These are phyloP conservation scores for Salvia rosmarinus DNA, from an alignment of 257 asterid species.

Conservation along the genomic window DNA sequence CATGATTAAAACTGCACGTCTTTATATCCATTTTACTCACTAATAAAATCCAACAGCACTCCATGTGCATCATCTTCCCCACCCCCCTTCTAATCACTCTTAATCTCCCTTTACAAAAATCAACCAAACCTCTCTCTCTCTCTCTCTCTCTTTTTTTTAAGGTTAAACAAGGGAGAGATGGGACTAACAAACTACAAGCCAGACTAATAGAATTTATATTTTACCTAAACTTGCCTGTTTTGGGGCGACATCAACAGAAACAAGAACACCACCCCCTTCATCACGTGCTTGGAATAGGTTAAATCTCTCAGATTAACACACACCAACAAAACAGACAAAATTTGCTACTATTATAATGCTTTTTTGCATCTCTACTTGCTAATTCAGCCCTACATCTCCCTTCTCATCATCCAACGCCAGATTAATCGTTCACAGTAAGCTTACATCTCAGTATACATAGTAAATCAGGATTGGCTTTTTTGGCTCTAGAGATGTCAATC, in stretches of 20 bases:
- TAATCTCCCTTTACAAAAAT: not conserved
- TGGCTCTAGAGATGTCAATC: too few relatives aligned
- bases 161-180: not conserved
- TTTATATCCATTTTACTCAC: constrained; percentile 47
- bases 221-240: constrained; percentile 52
- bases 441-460: too few relatives aligned
- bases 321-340: constrained; percentile 13
- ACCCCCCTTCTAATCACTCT: constrained; percentile 22
- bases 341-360: constrained; percentile 21
- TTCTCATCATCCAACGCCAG: not conserved
- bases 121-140: not conserved
- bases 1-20: constrained; percentile 73
- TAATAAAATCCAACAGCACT: constrained; percentile 56
- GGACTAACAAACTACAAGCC: constrained; percentile 39
- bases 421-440: too few relatives aligned
- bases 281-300: constrained; percentile 54
- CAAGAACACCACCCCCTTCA: constrained; percentile 36
- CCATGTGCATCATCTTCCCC: constrained; percentile 90
- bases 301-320: constrained; percentile 27
- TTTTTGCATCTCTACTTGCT: constrained; percentile 27
- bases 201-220: constrained; percentile 38
- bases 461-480: too few relatives aligned
- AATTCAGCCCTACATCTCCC: constrained; percentile 32
- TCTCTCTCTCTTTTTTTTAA: constrained; percentile 30
- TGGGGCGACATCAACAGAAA: constrained; percentile 53